These are phyloP conservation scores for Volvox reticuliferus DNA, from an alignment of 139 green algal species.

Conservation along the genomic window DNA sequence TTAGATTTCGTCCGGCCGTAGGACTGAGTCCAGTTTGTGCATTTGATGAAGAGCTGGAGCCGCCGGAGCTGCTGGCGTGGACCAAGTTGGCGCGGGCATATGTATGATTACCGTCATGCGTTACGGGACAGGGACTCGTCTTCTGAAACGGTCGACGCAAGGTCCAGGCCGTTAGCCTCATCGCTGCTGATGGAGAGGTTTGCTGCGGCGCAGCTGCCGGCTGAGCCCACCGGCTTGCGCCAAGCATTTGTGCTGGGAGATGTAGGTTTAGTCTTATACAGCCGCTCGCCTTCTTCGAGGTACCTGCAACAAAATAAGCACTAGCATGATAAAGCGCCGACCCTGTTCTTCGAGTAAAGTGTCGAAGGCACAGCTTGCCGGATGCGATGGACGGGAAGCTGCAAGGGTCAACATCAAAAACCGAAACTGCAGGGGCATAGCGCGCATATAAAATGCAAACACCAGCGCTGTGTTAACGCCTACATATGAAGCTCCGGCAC, in stretches of 20 bases:
- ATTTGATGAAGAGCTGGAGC: not conserved
- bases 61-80: not conserved
- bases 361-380: not conserved
- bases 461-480: not conserved
- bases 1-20: conserved; percentile 1
- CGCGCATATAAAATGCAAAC: not conserved
- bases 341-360: too few species aligned
- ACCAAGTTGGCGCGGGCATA: not conserved
- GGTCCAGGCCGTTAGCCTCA: not conserved
- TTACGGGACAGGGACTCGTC: not conserved
- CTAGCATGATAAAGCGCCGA: too few species aligned
- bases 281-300: not conserved
- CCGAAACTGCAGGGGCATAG: not conserved
- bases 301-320: not conserved
- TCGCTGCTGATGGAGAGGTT: not conserved
- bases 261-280: not conserved
- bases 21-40: not conserved
- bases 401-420: not conserved
- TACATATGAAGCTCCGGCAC: not conserved
- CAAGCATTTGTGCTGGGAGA: conserved; percentile 4
- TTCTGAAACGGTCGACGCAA: not conserved
- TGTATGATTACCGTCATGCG: not conserved
- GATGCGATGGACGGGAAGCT: not conserved
- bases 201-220: not conserved
- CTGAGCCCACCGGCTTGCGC: not conserved